Evolutionary conservation across 2,329 filamentous ascomycete genomes (phyloP).

Genomic region (Fusarium fracticaudum): DNA sequence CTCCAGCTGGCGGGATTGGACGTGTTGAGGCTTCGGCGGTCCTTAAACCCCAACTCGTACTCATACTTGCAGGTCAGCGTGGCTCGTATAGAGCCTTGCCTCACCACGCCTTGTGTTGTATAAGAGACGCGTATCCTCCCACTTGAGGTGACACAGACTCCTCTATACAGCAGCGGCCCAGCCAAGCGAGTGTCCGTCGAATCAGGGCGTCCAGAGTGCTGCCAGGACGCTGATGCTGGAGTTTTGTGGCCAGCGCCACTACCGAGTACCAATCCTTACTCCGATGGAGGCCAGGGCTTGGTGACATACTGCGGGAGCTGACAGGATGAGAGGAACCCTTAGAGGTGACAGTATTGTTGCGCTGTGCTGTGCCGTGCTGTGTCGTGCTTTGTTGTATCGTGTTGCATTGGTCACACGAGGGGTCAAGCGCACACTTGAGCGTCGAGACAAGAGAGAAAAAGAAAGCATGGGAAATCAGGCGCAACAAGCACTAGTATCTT

Average conservation of each 20-base stretch:
- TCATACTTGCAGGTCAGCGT: background rate
- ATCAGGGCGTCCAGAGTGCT: constrained; percentile 21
- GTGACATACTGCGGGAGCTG: constrained; percentile 4
- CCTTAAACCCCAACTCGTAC: background rate
- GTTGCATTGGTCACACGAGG: constrained; percentile 22
- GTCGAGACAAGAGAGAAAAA: background rate
- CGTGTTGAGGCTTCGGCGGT: background rate
- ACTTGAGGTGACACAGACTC: constrained; percentile 31
- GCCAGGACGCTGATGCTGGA: background rate
- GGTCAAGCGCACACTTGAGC: constrained; percentile 22
- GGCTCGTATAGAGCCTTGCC: constrained; percentile 7
- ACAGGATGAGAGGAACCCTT: background rate
- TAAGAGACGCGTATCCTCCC: constrained; percentile 20
- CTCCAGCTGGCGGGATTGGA: background rate
- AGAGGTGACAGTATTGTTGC: background rate
- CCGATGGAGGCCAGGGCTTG: background rate
- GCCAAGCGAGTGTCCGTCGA: constrained; percentile 27
- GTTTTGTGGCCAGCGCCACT: constrained; percentile 18
- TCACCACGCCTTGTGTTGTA: constrained; percentile 7
- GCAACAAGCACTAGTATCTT: constrained; percentile 18
- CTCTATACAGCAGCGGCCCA: constrained; percentile 10
- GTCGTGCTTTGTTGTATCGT: background rate
- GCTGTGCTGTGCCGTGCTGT: background rate
- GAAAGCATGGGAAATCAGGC: background rate
- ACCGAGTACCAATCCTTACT: background rate